phyloP scores from a whole-genome alignment of 2,329 filamentous ascomycete genomes.

The Cercospora zeae-maydis region DNA sequence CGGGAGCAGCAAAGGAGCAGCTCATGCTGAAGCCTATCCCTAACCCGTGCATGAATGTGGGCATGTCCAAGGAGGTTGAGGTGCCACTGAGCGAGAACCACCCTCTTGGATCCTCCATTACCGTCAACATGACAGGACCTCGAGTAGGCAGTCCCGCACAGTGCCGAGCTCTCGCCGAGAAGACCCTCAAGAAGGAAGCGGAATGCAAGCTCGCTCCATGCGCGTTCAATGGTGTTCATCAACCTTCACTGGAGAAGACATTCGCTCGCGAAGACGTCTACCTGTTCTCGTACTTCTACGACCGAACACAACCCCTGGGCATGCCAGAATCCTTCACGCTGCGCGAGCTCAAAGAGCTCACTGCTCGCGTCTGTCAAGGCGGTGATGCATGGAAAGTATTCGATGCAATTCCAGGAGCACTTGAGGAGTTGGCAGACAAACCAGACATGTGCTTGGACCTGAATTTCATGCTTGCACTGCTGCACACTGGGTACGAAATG shows the following conservation, averaged over 20 bases:
- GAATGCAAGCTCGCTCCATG: constrained; percentile 83
- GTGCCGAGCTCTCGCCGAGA: constrained; percentile 86
- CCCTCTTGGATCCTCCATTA: constrained; percentile 60
- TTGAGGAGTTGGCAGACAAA: constrained; percentile 74
- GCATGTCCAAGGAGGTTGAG: constrained; percentile 69
- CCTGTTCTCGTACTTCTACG: constrained; percentile 97
- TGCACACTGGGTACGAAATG: constrained; percentile 98
- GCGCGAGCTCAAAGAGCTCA: constrained; percentile 80
- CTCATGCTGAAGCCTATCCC: constrained; percentile 61
- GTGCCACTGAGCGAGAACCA: constrained; percentile 67
- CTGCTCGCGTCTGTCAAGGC: constrained; percentile 79
- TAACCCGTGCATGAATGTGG: constrained; percentile 83
- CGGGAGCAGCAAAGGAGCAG: constrained; percentile 54
- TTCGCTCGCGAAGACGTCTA: constrained; percentile 89
- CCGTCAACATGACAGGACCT: constrained; percentile 86
- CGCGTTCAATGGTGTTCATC: constrained; percentile 96
- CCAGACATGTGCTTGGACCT: constrained; percentile 93
- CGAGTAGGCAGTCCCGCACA: constrained; percentile 71
- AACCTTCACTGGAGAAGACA: constrained; percentile 86
- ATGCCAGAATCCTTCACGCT: constrained; percentile 99
- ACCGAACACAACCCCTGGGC: constrained; percentile 86
- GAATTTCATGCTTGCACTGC: constrained; percentile 89
- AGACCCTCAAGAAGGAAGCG: constrained; percentile 82
- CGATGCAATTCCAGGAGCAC: constrained; percentile 66
- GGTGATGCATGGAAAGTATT: constrained; percentile 84